Evolutionary conservation across 257 asterid species (phyloP).

Genomic region (Forsythia viridissima): DNA sequence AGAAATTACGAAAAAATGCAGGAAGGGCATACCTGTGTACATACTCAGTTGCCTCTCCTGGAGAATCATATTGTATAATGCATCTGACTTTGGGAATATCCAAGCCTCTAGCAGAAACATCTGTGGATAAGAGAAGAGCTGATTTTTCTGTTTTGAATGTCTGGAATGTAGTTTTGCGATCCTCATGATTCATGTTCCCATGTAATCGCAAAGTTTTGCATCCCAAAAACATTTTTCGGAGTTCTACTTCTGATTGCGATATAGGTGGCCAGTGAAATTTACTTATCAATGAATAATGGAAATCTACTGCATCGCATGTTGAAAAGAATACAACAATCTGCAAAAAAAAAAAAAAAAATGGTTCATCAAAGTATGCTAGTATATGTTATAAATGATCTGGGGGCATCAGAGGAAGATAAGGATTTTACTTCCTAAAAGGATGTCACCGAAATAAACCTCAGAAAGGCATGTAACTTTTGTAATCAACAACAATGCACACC

Average conservation of each 20-base stretch:
- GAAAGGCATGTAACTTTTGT: not conserved
- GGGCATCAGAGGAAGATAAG: not conserved
- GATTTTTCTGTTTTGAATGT: slow-evolving; percentile 78
- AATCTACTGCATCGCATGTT: slow-evolving; percentile 95
- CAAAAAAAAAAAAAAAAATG: slow-evolving; percentile 18
- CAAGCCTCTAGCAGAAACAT: slow-evolving; percentile 95
- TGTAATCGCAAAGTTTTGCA: slow-evolving; percentile 82
- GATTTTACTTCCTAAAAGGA: slow-evolving; percentile 5
- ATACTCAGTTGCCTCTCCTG: slow-evolving; percentile 98
- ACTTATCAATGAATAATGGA: slow-evolving; percentile 67
- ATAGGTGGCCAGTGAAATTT: slow-evolving; percentile 59
- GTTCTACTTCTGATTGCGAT: slow-evolving; percentile 52
- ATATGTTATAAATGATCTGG: not conserved
- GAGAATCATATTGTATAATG: slow-evolving; percentile 96
- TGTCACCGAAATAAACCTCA: not conserved
- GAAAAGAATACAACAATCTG: slow-evolving; percentile 95
- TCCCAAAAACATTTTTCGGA: slow-evolving; percentile 49
- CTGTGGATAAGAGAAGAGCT: slow-evolving; percentile 86
- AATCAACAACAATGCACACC: not conserved
- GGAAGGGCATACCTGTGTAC: slow-evolving; percentile 78
- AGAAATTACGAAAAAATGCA: not conserved
- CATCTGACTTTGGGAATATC: slow-evolving; percentile 95
- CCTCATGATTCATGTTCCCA: slow-evolving; percentile 88
- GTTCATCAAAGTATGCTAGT: slow-evolving; percentile 11
- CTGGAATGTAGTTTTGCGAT: slow-evolving; percentile 81